Evolutionary conservation across 208 protist species (phyloP), one percentile per base, ranked within the genome.

Genomic region (Acanthamoeba castellanii): DNA sequence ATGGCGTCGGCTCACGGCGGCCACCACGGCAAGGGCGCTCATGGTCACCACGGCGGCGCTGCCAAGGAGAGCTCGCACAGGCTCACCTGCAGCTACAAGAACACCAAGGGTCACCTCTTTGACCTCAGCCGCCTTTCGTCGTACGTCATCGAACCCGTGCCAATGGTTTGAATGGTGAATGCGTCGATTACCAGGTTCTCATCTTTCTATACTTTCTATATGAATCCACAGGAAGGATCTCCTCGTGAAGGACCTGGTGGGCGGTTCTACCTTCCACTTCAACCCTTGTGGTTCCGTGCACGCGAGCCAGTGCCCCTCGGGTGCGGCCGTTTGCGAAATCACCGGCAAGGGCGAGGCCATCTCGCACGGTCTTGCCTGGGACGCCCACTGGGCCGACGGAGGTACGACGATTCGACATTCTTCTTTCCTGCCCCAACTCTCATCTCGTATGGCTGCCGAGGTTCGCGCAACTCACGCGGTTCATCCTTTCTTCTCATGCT

Each of bases 371-470:
- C 74, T 52, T 27, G 74, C 74, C 42, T 42, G 0, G 18, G 42
- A 82, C 16, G 74, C 74, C 37, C 74, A 82, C 25, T 82, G 74
- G 74, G 74, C 74, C 25, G 74, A 82, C 37, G 74, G 74, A 14
- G 74, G 74, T 82, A 82, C n/a, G 5, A 25, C 59, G 14, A 61
- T 18, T 8, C 25, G 74, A 9, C 27, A 0, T 16, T 70, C 61
- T 14, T 3, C 3, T 18, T 22, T 42, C 25, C 70, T 42, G 11
- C 68, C 37, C 68, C n/a, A n/a, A 27, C 27, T 6, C 55, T 27
- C 57, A 8, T 64, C 22, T 18, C 1, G 7, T 70, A 11, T 27
- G 25, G 8, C 0, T 34, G 8, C 25, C 9, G 27, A 1, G 25
- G 9, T 16, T 30, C 18, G 66, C 18, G 13, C 13, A 42, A 30